A percentile compares a stretch with the other conserved stretches of the same genome.
These are phyloP conservation scores for Draba incana DNA, from an alignment of 345 rosid genomes.

Conservation along the genomic window DNA sequence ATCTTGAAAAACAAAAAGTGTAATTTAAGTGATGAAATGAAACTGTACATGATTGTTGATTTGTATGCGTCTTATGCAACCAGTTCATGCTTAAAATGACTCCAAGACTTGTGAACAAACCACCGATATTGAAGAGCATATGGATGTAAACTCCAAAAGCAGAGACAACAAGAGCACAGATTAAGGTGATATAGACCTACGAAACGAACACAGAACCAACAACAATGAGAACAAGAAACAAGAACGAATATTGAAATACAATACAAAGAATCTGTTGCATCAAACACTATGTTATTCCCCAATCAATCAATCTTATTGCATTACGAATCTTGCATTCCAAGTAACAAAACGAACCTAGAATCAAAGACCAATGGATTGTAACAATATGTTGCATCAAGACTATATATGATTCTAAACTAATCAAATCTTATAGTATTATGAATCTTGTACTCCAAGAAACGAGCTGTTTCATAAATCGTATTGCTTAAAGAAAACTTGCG, in stretches of 20 bases:
- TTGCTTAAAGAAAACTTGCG: background rate
- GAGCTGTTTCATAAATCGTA: background rate
- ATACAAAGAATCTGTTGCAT: background rate
- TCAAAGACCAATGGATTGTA: too few relatives aligned
- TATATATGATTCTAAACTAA: too few relatives aligned
- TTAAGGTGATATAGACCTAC: conserved; percentile 70
- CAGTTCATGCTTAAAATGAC: conserved; percentile 52
- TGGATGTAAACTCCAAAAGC: conserved; percentile 71
- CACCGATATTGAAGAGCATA: conserved; percentile 72
- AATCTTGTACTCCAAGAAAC: background rate
- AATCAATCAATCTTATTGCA: background rate
- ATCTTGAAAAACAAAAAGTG: background rate
- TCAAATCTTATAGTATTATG: too few relatives aligned
- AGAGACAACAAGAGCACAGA: conserved; percentile 61
- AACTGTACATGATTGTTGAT: conserved; percentile 47
- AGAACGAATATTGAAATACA: background rate
- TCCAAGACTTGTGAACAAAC: conserved; percentile 32
- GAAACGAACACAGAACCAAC: background rate
- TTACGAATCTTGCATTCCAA: conserved; percentile 3
- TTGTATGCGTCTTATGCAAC: conserved; percentile 51
- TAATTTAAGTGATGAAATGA: background rate
- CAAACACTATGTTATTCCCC: too few relatives aligned
- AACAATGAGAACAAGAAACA: background rate
- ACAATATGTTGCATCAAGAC: too few relatives aligned
- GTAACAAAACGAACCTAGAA: background rate